Evolutionary conservation across 306 rosid species (phyloP).

Genomic region (Dryas drummondii): DNA sequence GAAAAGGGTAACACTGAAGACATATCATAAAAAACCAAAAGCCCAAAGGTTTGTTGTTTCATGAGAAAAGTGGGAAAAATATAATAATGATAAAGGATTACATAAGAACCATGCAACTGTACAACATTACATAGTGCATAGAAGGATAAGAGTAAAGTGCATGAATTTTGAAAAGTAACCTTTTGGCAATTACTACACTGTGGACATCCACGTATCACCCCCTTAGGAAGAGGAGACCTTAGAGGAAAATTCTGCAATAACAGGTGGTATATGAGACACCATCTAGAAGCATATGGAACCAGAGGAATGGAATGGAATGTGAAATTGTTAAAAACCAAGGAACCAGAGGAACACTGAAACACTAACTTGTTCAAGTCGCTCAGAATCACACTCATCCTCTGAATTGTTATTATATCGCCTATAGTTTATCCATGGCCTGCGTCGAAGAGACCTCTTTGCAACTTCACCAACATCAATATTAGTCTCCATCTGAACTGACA

Average conservation of each 20-base stretch:
- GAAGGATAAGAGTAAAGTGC: conserved; percentile 15
- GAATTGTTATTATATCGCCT: conserved; percentile 46
- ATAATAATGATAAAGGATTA: background rate
- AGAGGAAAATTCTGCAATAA: conserved; percentile 65
- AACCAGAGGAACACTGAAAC: conserved; percentile 26
- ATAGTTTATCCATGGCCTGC: conserved; percentile 65
- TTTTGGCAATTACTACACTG: conserved; percentile 84
- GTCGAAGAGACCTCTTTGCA: conserved; percentile 70
- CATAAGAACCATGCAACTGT: conserved; percentile 15
- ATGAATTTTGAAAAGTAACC: conserved; percentile 40
- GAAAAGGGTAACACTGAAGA: background rate
- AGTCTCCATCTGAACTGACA: conserved; percentile 52
- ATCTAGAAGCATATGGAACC: conserved; percentile 17
- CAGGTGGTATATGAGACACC: conserved; percentile 31
- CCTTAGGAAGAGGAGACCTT: conserved; percentile 60
- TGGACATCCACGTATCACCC: conserved; percentile 92
- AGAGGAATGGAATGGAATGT: conserved; percentile 3
- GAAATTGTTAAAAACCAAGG: conserved; percentile 7
- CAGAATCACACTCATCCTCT: conserved; percentile 68
- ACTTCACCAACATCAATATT: conserved; percentile 38
- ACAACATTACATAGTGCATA: background rate
- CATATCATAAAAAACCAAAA: background rate
- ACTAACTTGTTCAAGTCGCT: conserved; percentile 69
- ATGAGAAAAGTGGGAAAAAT: background rate
- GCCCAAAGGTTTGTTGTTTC: background rate